These are phyloP conservation scores for Epicoccum nigrum DNA, from an alignment of 2,329 filamentous ascomycete genomes.

Conservation along the genomic window DNA sequence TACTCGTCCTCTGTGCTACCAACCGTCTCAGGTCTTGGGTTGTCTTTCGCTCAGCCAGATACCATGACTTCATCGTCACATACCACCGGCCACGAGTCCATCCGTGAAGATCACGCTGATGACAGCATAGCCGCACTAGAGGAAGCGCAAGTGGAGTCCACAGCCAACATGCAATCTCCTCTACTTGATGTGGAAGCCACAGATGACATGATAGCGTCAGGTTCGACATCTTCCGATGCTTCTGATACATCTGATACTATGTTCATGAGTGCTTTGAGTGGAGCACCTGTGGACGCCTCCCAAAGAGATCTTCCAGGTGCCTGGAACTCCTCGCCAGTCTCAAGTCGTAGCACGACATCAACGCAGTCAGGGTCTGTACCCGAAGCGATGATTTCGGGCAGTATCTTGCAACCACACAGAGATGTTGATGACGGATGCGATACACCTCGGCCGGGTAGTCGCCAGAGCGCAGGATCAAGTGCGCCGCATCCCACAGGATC, in stretches of 20 bases:
- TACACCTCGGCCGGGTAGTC: conserved; percentile 48
- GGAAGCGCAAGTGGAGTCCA: conserved; percentile 12
- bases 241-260: conserved; percentile 71
- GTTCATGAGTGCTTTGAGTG: conserved; percentile 75
- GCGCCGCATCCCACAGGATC: conserved; percentile 16
- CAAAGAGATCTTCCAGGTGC: conserved; percentile 48
- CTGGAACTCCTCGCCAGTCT: conserved; percentile 49
- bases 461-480: conserved; percentile 27
- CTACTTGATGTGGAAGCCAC: conserved; percentile 3
- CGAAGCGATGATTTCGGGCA: conserved; percentile 39
- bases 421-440: conserved; percentile 46
- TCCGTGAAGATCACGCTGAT: background rate
- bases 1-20: conserved; percentile 27
- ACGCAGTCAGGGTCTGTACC: conserved; percentile 37
- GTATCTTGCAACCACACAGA: conserved; percentile 35
- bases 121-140: background rate
- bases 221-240: conserved; percentile 77
- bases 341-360: conserved; percentile 38
- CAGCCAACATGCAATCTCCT: conserved; percentile 6
- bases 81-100: conserved; percentile 13
- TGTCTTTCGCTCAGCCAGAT: conserved; percentile 21
- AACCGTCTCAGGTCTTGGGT: conserved; percentile 34
- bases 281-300: conserved; percentile 34
- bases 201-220: conserved; percentile 58
- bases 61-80: conserved; percentile 14